Evolutionary conservation across 257 asterid genomes (phyloP), one percentile per base, ranked within the genome.

Genomic region (Datura wrightii): DNA sequence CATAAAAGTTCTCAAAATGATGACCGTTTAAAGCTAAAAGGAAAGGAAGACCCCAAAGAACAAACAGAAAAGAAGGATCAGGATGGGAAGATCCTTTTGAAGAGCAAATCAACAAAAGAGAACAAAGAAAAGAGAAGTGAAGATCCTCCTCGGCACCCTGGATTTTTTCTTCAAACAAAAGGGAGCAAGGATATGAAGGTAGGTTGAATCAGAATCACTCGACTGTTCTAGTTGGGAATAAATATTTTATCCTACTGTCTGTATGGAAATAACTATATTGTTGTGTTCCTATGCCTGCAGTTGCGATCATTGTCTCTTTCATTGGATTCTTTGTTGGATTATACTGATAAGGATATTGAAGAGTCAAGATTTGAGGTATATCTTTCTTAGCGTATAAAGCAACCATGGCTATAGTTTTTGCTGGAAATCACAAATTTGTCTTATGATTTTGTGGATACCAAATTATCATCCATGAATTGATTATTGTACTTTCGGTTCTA

Each of bases 61-160:
- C 88, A 87, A 80, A 92, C 89, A 88, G 93, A 83, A 85, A 86
- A 65, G 86, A 90, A 66, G 46, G 80, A 67, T 37, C 72, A 87
- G 83, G 92, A n/a, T 85, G 92, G 85, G 80, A 91, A 80, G 50
- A 84, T 87, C 36, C 92, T 88, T 87, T 84, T 91, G 6, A 89
- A 76, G 85, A 79, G 86, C 90, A 94, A 87, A 88, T 74, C 90
- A 58, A 83, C 37, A 65, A 90, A 89, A 89, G 89, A 79, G 48
- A 85, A 85, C 84, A 92, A 92, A 80, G 97, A 90, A 80, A 92
- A 91, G 92, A 93, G 72, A 82, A 86, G 74, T 34, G 96, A 92
- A 6, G 99, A 94, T 83, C 94, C 90, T 83, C 98, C 99, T 71
- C 87, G 94, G 80, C 98, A 93, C 89, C 99, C 98, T 84, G 99